A percentile compares a stretch with the other conserved stretches of the same genome.
phyloP scores from a whole-genome alignment of 2,329 filamentous ascomycete genomes.

The Magnaporthiopsis rhizophila region DNA sequence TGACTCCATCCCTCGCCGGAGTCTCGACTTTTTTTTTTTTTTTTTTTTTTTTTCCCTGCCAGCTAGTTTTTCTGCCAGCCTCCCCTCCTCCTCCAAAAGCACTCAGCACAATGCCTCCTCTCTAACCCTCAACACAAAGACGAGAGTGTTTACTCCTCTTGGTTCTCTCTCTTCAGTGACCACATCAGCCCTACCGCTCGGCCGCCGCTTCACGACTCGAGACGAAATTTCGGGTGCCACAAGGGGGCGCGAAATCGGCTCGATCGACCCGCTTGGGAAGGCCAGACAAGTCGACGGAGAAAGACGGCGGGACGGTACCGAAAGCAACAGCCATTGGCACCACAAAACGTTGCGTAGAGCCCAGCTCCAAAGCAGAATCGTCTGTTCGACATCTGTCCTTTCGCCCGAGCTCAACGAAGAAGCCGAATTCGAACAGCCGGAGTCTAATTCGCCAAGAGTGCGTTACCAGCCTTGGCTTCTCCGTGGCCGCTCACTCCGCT shows the following conservation, averaged over 20 bases:
- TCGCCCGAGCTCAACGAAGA: not conserved
- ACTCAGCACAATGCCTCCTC: conserved; percentile 53
- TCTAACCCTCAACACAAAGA: not conserved
- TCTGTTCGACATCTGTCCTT: not conserved
- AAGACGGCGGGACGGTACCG: conserved; percentile 12
- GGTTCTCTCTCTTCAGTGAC: not conserved
- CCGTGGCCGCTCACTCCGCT: not conserved
- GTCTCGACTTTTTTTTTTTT: too few relatives aligned
- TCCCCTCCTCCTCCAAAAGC: conserved; percentile 29
- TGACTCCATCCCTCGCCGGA: conserved; percentile 1
- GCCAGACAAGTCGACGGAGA: not conserved
- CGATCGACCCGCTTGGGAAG: not conserved
- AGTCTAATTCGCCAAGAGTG: not conserved
- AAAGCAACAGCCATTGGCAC: not conserved
- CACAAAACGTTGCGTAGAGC: not conserved
- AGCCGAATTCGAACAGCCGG: not conserved
- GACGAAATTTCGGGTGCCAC: conserved; percentile 2
- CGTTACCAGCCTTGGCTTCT: not conserved
- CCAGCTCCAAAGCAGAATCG: not conserved
- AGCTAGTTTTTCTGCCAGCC: too few relatives aligned
- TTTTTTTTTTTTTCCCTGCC: too few relatives aligned
- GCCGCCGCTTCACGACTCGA: not conserved
- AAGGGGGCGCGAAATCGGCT: not conserved
- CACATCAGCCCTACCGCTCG: conserved; percentile 1
- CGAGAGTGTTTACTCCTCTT: not conserved